Percentiles rank a stretch among this genome's conserved stretches.
These are phyloP conservation scores for Linum trigynum DNA, from an alignment of 345 rosid genomes.

Conservation along the genomic window DNA sequence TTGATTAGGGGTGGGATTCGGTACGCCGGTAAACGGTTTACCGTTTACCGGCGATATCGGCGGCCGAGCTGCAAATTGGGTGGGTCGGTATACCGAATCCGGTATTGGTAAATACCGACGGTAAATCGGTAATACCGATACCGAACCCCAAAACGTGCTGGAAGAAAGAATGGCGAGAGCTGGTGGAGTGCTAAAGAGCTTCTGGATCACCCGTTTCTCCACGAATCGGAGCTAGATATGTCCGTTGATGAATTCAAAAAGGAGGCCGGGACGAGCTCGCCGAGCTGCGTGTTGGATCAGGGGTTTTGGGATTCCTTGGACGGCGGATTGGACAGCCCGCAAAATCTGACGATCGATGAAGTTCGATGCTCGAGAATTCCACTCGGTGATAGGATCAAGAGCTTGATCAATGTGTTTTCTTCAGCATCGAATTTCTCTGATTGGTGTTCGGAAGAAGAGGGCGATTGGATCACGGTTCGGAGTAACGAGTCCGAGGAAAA, in stretches of 20 bases:
- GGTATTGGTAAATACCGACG: no score
- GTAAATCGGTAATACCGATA: no score
- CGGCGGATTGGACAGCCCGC: conserved; percentile 21
- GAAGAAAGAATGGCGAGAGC: no score
- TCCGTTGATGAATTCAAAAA: conserved; percentile 3
- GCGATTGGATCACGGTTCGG: conserved; percentile 64
- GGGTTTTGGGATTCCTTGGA: conserved; percentile 60
- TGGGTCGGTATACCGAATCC: no score
- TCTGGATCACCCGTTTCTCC: conserved; percentile 63
- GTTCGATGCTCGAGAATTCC: conserved; percentile 14
- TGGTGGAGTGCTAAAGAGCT: conserved; percentile 57
- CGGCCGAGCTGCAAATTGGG: no score
- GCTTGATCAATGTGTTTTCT: conserved; percentile 22
- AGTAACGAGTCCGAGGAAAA: conserved; percentile 20
- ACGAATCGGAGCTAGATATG: conserved; percentile 9
- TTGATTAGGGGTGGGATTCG: no score
- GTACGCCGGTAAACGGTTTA: no score
- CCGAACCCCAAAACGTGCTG: no score
- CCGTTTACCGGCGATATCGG: no score
- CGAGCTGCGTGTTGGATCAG: conserved; percentile 64
- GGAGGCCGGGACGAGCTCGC: conserved; percentile 29
- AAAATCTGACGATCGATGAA: conserved; percentile 10
- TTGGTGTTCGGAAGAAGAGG: conserved; percentile 28
- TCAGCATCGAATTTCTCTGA: conserved; percentile 8
- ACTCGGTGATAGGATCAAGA: conserved; percentile 36